Evolutionary conservation across 1,284 basidiomycete species (phyloP), one percentile per base, ranked within the genome.

Genomic region (Boletus smithii): DNA sequence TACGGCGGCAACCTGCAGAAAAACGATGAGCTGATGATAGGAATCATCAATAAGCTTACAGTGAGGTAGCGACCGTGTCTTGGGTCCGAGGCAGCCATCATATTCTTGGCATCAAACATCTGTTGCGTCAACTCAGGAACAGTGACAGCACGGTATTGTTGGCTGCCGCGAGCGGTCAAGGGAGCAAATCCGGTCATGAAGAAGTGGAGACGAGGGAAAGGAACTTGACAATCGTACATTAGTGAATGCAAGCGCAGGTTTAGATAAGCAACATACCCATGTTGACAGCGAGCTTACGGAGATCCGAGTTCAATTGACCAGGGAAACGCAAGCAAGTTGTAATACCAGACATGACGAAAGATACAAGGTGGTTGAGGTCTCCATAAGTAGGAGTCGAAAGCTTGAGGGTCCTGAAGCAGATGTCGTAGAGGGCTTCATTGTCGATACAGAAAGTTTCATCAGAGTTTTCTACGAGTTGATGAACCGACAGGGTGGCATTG

Each of bases 31-130:
- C 2, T 8, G 2, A 23, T 16, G 8, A 16, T 2, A n/a, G 7
- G 17, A 33, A 31, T 29, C 29, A 38, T 26, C 8, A 4, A 8
- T 17, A 41, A 48, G 61, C 78, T 58, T 56, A 87, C 91, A 16
- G 91, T 94, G 53, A 95, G 83, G 74, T 95, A 95, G 58, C 92
- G 91, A 60, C 97, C 95, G 64, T 97, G 89, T 66, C 93, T 79
- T 45, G 91, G 92, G 73, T 97, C 95, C 23, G 88, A 91, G 26
- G 95, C 95, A 62, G 91, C 92, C 92, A 95, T 95, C 91, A 95
- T 94, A 84, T 97, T 95, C 81, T 94, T 94, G 39, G 91, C 89
- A 65, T 97, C 95, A 71, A 97, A 98, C 94, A 98, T 97, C 68
- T 97, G 95, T 69, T 91, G 88, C 9, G 95, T 97, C 56, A 98